Evolutionary conservation across 805 yeast genomes (phyloP), one percentile per base, ranked within the genome.

Genomic region (Saccharomycopsis capsularis): DNA sequence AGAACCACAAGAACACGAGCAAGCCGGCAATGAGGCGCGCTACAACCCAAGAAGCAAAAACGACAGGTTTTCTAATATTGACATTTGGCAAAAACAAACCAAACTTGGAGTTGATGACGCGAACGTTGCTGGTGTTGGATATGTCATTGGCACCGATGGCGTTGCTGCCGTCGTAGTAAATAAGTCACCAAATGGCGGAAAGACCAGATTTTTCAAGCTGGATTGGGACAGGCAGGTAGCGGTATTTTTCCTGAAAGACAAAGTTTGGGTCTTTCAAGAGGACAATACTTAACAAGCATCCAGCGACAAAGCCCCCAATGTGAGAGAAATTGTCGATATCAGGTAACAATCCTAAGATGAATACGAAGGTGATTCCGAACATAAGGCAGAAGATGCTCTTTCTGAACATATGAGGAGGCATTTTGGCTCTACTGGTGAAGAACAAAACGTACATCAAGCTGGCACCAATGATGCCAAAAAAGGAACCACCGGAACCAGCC

Each of bases 241-340:
- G 41, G 51, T 43, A 51, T 29, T 56, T 56, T 42, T 52, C 51
- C 29, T 42, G 54, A 52, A 58, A 63, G 37, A 63, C 57, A 50
- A 73, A 75, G 16, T 68, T 65, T 1, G 90, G 90, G 53, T 79
- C 81, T 36, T 76, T 70, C 35, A 83, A 58, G 9, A 81, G 53
- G 1, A 73, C 63, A 0, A 79, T 57, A 1, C 82, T 77, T 30
- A 70, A 55, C 24, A 77, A 59, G 0, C 79, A 35, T 0, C 90
- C 90, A 63, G 78, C 65, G 22, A 79, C 74, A 63, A 82, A 81
- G 4, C 90, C 90, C 9, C 90, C 90, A 56, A 83, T 75, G 61
- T 83, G 89, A 39, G 84, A 73, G 58, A 83, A 83, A 60, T 83
- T 83, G 61, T 83, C 90, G 47, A 83, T 60, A 0, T 90, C 90